Evolutionary conservation across 2,329 filamentous ascomycete genomes (phyloP), one percentile per base, ranked within the genome.

Genomic region (Aspergillus pseudoterreus): DNA sequence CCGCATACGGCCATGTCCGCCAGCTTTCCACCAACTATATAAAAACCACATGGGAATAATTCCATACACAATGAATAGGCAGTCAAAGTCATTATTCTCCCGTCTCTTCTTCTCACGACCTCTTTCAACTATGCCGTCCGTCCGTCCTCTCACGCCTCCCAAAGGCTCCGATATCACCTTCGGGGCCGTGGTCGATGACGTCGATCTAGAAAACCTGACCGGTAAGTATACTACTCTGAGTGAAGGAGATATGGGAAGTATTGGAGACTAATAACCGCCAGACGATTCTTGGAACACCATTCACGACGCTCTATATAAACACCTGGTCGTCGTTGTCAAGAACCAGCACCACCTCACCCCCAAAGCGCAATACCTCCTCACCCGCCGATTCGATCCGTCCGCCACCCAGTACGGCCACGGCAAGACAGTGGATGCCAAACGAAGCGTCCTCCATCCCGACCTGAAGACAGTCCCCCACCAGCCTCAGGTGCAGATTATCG

Each of bases 391-490:
- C 69, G 88, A 92, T 61, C 87, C 87, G 0, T 63, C 75, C 5
- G 78, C 79, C 1, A 77, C 78, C 12, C 79, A 78, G 12, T 92
- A 92, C 68, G 88, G 88, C 14, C 88, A 91, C 65, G 88, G 87
- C 64, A 88, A 87, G 71, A 88, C 86, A 0, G 75, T 89, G 44
- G 86, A 90, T 60, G 78, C 77, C 6, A 84, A 84, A 66, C 80
- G 77, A 47, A 77, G 73, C 50, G 83, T 92, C 61, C 78, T 92
- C 15, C 87, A 91, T 64, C 88, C 88, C 0, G 88, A 92, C 60
- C 77, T 92, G 15, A 90, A 91, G 74, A 91, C 88, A 0, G 82
- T 92, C 39, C 87, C 88, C 0, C 84, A 89, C 60, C 88, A 92
- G 66, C 86, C 88, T 0, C 87, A 92, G 66, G 85, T 89, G 1